These are phyloP conservation scores for Beta lomatogona DNA, from an alignment of 179 eudicot species.

Conservation along the genomic window DNA sequence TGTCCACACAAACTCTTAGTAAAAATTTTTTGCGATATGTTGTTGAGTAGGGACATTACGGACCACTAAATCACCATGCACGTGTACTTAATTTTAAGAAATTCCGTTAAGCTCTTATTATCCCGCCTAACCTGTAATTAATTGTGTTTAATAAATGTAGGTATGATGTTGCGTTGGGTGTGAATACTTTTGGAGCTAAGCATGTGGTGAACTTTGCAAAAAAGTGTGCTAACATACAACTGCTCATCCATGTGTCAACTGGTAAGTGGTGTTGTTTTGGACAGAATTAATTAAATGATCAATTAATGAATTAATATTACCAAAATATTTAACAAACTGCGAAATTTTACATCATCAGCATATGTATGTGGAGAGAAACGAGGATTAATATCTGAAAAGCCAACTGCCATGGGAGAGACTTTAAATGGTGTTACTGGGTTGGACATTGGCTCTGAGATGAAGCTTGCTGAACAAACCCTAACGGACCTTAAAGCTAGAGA, in stretches of 20 bases:
- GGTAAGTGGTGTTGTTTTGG: slow-evolving; percentile 21
- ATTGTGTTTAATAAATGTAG: slow-evolving; percentile 13
- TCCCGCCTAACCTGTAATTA: neutral
- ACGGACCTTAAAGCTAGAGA: slow-evolving; percentile 38
- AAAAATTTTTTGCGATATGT: too few relatives aligned
- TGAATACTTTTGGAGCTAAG: slow-evolving; percentile 40
- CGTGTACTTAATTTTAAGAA: too few relatives aligned
- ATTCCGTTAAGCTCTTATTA: too few relatives aligned
- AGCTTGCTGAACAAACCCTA: slow-evolving; percentile 43
- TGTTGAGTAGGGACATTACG: too few relatives aligned
- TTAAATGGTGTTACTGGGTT: slow-evolving; percentile 37
- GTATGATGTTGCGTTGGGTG: slow-evolving; percentile 42
- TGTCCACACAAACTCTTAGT: too few relatives aligned
- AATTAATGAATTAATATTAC: neutral
- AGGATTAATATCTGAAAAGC: slow-evolving; percentile 41
- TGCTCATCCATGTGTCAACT: slow-evolving; percentile 49
- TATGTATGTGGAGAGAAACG: slow-evolving; percentile 46
- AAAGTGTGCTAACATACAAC: slow-evolving; percentile 35
- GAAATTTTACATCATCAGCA: slow-evolving; percentile 23
- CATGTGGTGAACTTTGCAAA: slow-evolving; percentile 40
- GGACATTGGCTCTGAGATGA: slow-evolving; percentile 35
- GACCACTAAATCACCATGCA: too few relatives aligned
- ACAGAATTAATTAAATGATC: neutral
- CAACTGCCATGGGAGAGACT: slow-evolving; percentile 36
- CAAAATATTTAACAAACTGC: neutral